Base-by-base conservation (phyloP, 163 green algal species). In the Chloromonas sp. region DNA sequence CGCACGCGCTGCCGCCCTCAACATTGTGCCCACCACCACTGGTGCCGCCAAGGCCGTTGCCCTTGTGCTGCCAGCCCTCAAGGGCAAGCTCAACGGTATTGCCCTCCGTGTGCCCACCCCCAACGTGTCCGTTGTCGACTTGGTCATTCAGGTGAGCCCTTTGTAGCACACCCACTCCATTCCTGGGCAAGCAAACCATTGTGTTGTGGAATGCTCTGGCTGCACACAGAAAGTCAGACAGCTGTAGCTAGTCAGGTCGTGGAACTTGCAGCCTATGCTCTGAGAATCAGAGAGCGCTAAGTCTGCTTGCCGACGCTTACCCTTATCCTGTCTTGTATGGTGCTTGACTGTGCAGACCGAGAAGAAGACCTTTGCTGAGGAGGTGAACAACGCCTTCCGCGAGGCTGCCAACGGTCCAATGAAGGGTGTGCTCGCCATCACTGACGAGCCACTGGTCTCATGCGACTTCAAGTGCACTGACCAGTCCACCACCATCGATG, bases 61-160 rank as follows among this genome's bases (percentile, higher is more conserved):
- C 15, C 94, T 99, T 82, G 97, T 99, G 84, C 92, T 99, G 86
- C 97, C 97, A 83, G 85, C 93, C 85, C 90, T 99, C 13, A 98
- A 99, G 95, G 97, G 97, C 91, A 99, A 99, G 96, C 93, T 99
- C 57, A 99, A 98, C 88, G 97, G 97, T 83, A 98, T 99, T 92
- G 97, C 97, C 8, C 96, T 99, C 87, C 97, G 97, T 81, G 97
- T 99, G 88, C 97, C 97, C 86, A 99, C 96, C 86, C 97, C 97
- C 87, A 99, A 98, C 87, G 97, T 99, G 77, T 99, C 97, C 0
- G 92, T 99, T 60, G 96, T 99, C 58, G 97, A 99, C 92, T 94
- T 99, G 80, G 96, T 99, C 83, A 88, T 98, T 84, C 93, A 98
- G 94, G 90, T 92, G 66, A 59, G 86, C 60, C 60, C 3, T 36